phyloP scores from a whole-genome alignment of 768 basidiomycete species.

The Pholiota microspora region DNA sequence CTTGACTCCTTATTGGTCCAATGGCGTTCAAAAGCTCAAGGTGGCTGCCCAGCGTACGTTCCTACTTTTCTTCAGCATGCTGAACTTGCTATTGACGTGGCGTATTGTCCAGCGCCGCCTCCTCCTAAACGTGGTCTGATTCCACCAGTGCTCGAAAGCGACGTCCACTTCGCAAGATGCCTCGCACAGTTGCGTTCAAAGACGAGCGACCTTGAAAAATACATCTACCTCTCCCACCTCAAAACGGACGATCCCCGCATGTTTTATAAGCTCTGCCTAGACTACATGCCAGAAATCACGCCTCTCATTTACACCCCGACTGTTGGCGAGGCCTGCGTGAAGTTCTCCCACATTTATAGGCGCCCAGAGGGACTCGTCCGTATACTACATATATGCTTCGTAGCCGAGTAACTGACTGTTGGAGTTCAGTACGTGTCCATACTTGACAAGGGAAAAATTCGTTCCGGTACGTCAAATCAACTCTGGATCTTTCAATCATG shows the following conservation, averaged over 20 bases:
- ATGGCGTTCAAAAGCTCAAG: slow-evolving; percentile 72
- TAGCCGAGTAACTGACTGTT: slow-evolving; percentile 12
- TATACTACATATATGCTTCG: slow-evolving; percentile 10
- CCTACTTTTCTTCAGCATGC: slow-evolving; percentile 5
- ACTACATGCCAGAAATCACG: slow-evolving; percentile 65
- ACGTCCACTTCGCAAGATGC: slow-evolving; percentile 56
- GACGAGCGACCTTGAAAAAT: slow-evolving; percentile 73
- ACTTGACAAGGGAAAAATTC: slow-evolving; percentile 80
- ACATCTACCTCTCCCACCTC: slow-evolving; percentile 79
- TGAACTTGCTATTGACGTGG: neutral
- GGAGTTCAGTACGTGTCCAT: slow-evolving; percentile 67
- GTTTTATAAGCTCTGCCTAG: slow-evolving; percentile 77
- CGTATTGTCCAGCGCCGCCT: slow-evolving; percentile 30
- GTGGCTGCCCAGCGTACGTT: slow-evolving; percentile 54
- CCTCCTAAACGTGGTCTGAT: slow-evolving; percentile 52
- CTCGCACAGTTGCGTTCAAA: slow-evolving; percentile 75
- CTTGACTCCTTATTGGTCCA: slow-evolving; percentile 69
- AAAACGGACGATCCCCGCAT: slow-evolving; percentile 69
- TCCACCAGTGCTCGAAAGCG: slow-evolving; percentile 55
- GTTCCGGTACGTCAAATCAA: slow-evolving; percentile 31
- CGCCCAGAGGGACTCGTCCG: slow-evolving; percentile 71
- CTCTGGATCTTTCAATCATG: neutral
- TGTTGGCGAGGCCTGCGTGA: slow-evolving; percentile 87
- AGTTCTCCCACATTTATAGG: slow-evolving; percentile 77
- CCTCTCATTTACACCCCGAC: slow-evolving; percentile 93